A percentile compares a stretch with the other conserved stretches of the same genome.
Evolutionary conservation across 1,284 basidiomycete species (phyloP).

Genomic region (Vanrija sp.): DNA sequence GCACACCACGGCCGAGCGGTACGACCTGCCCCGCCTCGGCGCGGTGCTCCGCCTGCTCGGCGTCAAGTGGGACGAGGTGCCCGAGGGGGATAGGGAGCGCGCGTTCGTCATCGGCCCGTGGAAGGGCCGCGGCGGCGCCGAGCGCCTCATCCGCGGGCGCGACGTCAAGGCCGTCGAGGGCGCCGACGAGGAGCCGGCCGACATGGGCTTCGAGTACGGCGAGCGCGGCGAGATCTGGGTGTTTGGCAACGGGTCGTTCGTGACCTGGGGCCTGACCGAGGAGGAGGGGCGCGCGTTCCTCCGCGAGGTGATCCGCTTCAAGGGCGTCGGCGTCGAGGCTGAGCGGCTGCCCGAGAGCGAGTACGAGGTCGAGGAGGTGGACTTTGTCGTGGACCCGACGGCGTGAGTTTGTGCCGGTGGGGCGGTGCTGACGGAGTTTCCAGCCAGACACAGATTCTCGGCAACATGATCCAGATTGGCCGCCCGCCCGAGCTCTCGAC

Average conservation of each 20-base stretch:
- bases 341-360: slow-evolving; percentile 57
- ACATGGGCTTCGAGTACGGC: slow-evolving; percentile 51
- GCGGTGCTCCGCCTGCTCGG: slow-evolving; percentile 30
- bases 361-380: slow-evolving; percentile 79
- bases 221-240: slow-evolving; percentile 80
- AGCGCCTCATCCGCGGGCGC: slow-evolving; percentile 37
- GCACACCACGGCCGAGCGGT: slow-evolving; percentile 48
- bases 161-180: slow-evolving; percentile 22
- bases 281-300: slow-evolving; percentile 68
- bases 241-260: slow-evolving; percentile 77
- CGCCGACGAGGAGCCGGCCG: slow-evolving; percentile 49
- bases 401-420: slow-evolving; percentile 58
- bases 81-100: slow-evolving; percentile 43
- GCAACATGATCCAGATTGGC: slow-evolving; percentile 85
- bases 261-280: slow-evolving; percentile 82
- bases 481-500: slow-evolving; percentile 54
- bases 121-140: slow-evolving; percentile 44
- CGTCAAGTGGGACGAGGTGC: slow-evolving; percentile 46
- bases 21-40: slow-evolving; percentile 42
- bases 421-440: slow-evolving; percentile 1
- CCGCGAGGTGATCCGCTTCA: slow-evolving; percentile 57
- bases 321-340: slow-evolving; percentile 58
- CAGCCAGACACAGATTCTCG: slow-evolving; percentile 76
- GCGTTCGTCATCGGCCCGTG: slow-evolving; percentile 47
- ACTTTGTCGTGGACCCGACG: slow-evolving; percentile 80